Evolutionary conservation across 345 rosid genomes (phyloP).

Genomic region (Crucihimalaya himalaica): DNA sequence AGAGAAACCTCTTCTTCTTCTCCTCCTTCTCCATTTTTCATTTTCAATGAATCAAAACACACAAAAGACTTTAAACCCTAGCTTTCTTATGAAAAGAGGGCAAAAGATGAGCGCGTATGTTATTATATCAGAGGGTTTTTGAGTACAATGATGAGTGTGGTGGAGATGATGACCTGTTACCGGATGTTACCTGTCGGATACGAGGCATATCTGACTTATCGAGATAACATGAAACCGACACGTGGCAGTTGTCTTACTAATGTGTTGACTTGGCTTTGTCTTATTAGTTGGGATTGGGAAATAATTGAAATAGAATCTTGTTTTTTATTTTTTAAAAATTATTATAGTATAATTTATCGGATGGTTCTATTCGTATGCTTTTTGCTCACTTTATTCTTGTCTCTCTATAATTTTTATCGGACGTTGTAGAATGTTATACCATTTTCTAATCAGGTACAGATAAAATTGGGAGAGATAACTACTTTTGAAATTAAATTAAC

Average conservation of each 20-base stretch:
- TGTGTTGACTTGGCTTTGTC: no score
- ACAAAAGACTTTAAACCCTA: background rate
- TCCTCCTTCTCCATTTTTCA: constrained; percentile 27
- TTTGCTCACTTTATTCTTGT: background rate
- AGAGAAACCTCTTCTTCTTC: constrained; percentile 54
- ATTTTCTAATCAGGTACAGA: background rate
- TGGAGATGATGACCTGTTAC: constrained; percentile 21
- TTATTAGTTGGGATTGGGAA: background rate
- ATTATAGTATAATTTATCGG: background rate
- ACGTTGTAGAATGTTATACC: background rate
- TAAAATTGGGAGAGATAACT: background rate
- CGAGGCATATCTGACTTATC: no score
- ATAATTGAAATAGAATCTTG: background rate
- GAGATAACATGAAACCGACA: background rate
- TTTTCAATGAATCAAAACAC: background rate
- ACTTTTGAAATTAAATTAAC: no score
- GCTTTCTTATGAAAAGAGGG: background rate
- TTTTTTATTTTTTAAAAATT: background rate
- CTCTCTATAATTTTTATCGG: background rate
- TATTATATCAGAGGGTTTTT: background rate
- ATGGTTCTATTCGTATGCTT: background rate
- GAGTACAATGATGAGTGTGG: background rate
- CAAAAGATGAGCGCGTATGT: background rate
- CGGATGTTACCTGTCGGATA: constrained; percentile 15
- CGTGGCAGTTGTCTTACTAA: no score